Base-by-base conservation (phyloP, 345 rosid genomes). In the Linum tenue region DNA sequence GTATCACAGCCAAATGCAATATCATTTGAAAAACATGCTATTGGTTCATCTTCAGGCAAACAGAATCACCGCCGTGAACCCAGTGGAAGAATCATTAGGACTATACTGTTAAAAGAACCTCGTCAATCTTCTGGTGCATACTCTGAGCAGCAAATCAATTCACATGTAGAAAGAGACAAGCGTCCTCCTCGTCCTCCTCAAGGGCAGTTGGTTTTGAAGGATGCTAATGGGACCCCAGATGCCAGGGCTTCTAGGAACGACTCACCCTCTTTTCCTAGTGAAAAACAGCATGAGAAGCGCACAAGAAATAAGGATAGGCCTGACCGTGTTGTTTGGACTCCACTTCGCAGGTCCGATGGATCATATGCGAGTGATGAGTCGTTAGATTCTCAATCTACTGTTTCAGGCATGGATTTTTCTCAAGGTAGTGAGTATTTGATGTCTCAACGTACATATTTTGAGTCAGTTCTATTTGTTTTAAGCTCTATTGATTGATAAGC, bases 251-350 rank as follows among this genome's bases (percentile, higher is more conserved):
- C 71, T 61, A 83, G 80, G 60, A 84, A 79, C 68, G 85, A 81
- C 22, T 56, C 63, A 37, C 74, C 74, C 67, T 74, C 79, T 53
- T 63, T 69, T 59, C 37, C 66, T 37, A 70, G 67, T 43, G 86
- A 81, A 67, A 85, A 81, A 22, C 31, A 22, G 72, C 75, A 55
- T 37, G 91, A 81, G 78, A 83, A 73, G 65, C 82, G 82, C 40
- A 48, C 72, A 50, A 77, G 84, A 76, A 82, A 83, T 75, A 86
- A 72, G 79, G 96, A 86, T 64, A 83, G 89, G 64, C 89, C 86
- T 67, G 92, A 86, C 81, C 92, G 85, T 56, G 77, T 79, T 70
- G 80, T 83, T 40, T 82, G 92, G 96, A 74, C 90, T 73, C 85
- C 89, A 64, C 82, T 86, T 73, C 83, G 76, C 31, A 81, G 77